These are phyloP conservation scores for Blastobotrys aristatus DNA, from an alignment of 1,139 yeast genomes.

Conservation along the genomic window DNA sequence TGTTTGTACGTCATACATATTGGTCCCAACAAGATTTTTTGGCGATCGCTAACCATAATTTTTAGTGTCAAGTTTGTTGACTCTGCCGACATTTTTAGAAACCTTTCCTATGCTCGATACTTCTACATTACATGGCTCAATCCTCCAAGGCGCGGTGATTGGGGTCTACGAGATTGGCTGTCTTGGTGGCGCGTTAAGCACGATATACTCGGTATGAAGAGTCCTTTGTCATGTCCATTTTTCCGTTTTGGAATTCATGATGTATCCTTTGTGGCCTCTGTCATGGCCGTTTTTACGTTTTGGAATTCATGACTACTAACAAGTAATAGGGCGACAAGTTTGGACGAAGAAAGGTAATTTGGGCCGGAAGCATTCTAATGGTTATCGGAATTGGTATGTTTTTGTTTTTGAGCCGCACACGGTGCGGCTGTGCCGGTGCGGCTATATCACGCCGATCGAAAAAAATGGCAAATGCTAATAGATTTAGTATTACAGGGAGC, in stretches of 20 bases:
- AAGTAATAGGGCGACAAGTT: constrained; percentile 62
- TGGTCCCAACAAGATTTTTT: background rate
- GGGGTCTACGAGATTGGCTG: constrained; percentile 74
- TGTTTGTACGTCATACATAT: constrained; percentile 40
- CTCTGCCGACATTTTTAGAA: constrained; percentile 38
- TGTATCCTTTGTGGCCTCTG: no score
- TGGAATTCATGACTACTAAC: no score
- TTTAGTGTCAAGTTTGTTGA: constrained; percentile 39
- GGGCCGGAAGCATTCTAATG: constrained; percentile 54
- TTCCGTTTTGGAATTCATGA: no score
- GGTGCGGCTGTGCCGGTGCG: no score
- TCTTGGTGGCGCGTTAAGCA: constrained; percentile 62
- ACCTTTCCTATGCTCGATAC: constrained; percentile 39
- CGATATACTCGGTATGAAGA: constrained; percentile 50
- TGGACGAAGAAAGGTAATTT: constrained; percentile 64
- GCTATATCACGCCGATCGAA: no score
- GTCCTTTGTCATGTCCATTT: no score
- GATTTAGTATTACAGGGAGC: constrained; percentile 55
- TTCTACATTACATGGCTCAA: constrained; percentile 10
- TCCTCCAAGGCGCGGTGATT: constrained; percentile 27
- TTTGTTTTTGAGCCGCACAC: no score
- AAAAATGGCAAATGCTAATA: no score
- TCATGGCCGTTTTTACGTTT: no score
- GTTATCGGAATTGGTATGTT: constrained; percentile 59
- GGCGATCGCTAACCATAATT: background rate